Percentiles rank a stretch among this genome's conserved stretches.
phyloP scores from a whole-genome alignment of 148 eudicot genomes.

The Spergularia bocconei region DNA sequence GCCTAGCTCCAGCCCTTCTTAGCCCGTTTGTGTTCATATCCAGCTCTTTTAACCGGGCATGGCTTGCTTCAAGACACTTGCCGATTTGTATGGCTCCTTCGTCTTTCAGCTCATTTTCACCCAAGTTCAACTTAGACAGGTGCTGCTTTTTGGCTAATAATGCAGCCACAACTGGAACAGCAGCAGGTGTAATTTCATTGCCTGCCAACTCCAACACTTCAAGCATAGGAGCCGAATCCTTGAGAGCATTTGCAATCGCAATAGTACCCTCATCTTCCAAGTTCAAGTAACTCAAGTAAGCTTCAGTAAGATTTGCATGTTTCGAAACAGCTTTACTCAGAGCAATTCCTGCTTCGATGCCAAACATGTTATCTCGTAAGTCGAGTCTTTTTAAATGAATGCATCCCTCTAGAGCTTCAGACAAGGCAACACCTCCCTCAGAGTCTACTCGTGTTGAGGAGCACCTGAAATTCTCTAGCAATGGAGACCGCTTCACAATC shows the following conservation, averaged over 20 bases:
- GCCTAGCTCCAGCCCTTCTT: slow-evolving; percentile 65
- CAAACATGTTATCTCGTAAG: slow-evolving; percentile 76
- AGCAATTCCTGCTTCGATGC: slow-evolving; percentile 62
- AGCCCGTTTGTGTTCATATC: slow-evolving; percentile 57
- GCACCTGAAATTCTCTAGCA: slow-evolving; percentile 61
- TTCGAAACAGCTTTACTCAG: slow-evolving; percentile 42
- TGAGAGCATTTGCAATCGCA: slow-evolving; percentile 48
- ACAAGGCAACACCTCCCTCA: slow-evolving; percentile 60
- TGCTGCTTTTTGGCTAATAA: slow-evolving; percentile 44
- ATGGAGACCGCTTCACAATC: slow-evolving; percentile 47
- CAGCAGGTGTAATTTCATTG: slow-evolving; percentile 54
- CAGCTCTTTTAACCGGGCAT: slow-evolving; percentile 45
- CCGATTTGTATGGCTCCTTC: slow-evolving; percentile 59
- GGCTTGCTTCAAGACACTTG: slow-evolving; percentile 50
- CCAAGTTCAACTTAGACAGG: slow-evolving; percentile 42
- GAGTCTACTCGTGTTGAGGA: slow-evolving; percentile 68
- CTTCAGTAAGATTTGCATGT: slow-evolving; percentile 43
- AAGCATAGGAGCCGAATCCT: slow-evolving; percentile 49
- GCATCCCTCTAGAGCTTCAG: slow-evolving; percentile 52
- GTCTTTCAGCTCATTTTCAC: slow-evolving; percentile 76
- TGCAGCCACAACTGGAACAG: slow-evolving; percentile 47
- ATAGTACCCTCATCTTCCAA: slow-evolving; percentile 59
- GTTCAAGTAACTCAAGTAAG: slow-evolving; percentile 64
- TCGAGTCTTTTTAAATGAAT: slow-evolving; percentile 49
- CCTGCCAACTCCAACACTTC: slow-evolving; percentile 73